phyloP scores from a whole-genome alignment of 2,329 filamentous ascomycete species.

The Trichothecium sympodiale region DNA sequence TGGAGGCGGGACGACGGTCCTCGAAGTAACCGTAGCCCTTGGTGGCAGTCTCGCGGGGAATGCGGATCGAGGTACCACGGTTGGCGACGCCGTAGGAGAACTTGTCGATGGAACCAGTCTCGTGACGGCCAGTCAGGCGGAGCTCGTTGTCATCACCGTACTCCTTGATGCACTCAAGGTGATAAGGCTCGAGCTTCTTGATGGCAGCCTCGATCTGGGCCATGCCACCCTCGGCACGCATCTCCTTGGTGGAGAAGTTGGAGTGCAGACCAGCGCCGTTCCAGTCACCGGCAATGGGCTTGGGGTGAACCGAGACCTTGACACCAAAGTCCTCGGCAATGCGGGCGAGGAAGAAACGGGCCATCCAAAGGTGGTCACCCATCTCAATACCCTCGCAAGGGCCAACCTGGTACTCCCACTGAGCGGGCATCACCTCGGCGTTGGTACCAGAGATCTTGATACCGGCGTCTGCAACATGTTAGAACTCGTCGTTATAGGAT shows the following conservation, averaged over 20 bases:
- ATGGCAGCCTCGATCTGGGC: constrained; percentile 82
- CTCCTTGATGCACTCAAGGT: constrained; percentile 78
- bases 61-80: constrained; percentile 88
- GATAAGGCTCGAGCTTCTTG: constrained; percentile 71
- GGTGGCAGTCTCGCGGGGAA: constrained; percentile 73
- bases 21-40: constrained; percentile 96
- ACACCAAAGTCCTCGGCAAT: constrained; percentile 94
- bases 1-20: constrained; percentile 71
- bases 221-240: constrained; percentile 87
- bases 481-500: constrained; percentile 1
- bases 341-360: constrained; percentile 72
- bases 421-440: constrained; percentile 94
- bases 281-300: constrained; percentile 88
- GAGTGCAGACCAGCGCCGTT: constrained; percentile 90
- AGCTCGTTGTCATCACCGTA: constrained; percentile 94
- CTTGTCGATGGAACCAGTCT: constrained; percentile 87
- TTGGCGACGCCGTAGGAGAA: constrained; percentile 94
- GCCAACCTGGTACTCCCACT: constrained; percentile 97
- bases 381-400: constrained; percentile 81
- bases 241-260: constrained; percentile 87
- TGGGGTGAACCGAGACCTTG: constrained; percentile 90
- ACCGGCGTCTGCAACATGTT: constrained; percentile 42
- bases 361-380: constrained; percentile 92
- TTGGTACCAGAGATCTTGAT: constrained; percentile 97
- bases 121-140: constrained; percentile 85